phyloP scores from a whole-genome alignment of 495 filamentous ascomycete species.

The Penicillium alfredii region DNA sequence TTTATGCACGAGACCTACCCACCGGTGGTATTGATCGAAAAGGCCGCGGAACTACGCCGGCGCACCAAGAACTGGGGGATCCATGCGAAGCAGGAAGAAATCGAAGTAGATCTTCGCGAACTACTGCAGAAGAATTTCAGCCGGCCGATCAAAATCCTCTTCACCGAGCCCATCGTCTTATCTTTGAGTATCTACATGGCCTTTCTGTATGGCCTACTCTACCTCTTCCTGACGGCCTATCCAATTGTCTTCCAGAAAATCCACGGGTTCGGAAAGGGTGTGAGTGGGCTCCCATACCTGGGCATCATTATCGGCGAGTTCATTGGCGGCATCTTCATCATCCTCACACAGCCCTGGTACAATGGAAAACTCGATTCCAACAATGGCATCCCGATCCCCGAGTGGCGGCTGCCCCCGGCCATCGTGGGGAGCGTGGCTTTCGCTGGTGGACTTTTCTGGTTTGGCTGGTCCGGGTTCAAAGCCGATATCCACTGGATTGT shows the following conservation, averaged over 20 bases:
- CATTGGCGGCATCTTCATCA: constrained; percentile 58
- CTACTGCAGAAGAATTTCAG: constrained; percentile 78
- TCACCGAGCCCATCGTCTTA: constrained; percentile 75
- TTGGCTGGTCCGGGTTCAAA: constrained; percentile 71
- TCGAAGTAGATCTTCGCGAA: constrained; percentile 75
- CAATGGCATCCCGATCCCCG: constrained; percentile 66
- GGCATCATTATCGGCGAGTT: constrained; percentile 74
- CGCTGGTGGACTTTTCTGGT: constrained; percentile 75
- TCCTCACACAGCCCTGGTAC: constrained; percentile 57
- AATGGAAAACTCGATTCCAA: constrained; percentile 66
- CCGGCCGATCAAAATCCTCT: constrained; percentile 70
- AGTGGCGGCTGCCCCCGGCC: constrained; percentile 78
- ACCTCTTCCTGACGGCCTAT: constrained; percentile 76
- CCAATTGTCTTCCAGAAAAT: constrained; percentile 71
- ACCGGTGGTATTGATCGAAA: constrained; percentile 68
- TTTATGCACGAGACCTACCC: constrained; percentile 83
- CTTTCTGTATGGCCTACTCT: constrained; percentile 77
- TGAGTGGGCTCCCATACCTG: constrained; percentile 71
- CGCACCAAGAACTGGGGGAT: constrained; percentile 89
- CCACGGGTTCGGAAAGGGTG: constrained; percentile 59
- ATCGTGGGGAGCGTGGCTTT: constrained; percentile 74
- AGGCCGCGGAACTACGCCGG: constrained; percentile 72
- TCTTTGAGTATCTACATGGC: constrained; percentile 73
- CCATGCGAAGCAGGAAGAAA: constrained; percentile 90
- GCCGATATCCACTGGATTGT: constrained; percentile 72